Percentiles rank a stretch among this genome's conserved stretches.
phyloP scores from a whole-genome alignment of 2,329 filamentous ascomycete species.

The Pestalotiopsis sp. region DNA sequence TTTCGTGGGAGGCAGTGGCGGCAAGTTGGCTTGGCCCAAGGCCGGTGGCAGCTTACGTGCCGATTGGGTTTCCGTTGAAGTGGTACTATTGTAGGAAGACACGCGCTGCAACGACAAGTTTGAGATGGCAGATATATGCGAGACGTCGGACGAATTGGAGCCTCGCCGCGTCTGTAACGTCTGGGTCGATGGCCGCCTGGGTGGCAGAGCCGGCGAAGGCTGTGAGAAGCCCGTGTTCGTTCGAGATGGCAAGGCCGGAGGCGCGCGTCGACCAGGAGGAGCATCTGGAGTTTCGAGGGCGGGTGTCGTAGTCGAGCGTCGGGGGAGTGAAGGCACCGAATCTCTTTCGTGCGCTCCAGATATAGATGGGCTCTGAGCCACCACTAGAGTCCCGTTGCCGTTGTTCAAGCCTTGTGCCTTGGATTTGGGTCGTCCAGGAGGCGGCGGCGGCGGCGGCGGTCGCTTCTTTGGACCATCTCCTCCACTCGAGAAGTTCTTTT shows the following conservation, averaged over 20 bases:
- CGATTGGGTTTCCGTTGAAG: slow-evolving; percentile 40
- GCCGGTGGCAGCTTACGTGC: slow-evolving; percentile 52
- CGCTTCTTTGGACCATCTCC: slow-evolving; percentile 32
- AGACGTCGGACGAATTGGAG: slow-evolving; percentile 60
- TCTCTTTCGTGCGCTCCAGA: slow-evolving; percentile 34
- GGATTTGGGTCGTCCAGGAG: slow-evolving; percentile 40
- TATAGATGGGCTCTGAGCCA: slow-evolving; percentile 34
- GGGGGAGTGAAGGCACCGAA: slow-evolving; percentile 36
- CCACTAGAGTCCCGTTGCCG: slow-evolving; percentile 13
- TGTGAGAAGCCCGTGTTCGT: slow-evolving; percentile 39
- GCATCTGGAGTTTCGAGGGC: slow-evolving; percentile 24
- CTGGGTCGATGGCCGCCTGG: slow-evolving; percentile 48
- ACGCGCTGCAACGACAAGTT: slow-evolving; percentile 47
- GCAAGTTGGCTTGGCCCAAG: slow-evolving; percentile 56
- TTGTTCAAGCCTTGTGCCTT: slow-evolving; percentile 36
- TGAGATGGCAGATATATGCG: slow-evolving; percentile 54
- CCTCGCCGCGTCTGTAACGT: slow-evolving; percentile 45
- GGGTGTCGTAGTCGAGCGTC: slow-evolving; percentile 32
- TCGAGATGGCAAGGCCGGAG: slow-evolving; percentile 38
- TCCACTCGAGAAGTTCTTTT: slow-evolving; percentile 56
- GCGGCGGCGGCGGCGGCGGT: slow-evolving; percentile 48
- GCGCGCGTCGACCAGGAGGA: slow-evolving; percentile 26
- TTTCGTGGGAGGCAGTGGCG: slow-evolving; percentile 55
- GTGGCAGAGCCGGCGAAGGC: slow-evolving; percentile 48
- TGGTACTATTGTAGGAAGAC: slow-evolving; percentile 49